These are phyloP conservation scores for Panicum hallii DNA, from an alignment of 202 grass and related monocot species.

Conservation along the genomic window DNA sequence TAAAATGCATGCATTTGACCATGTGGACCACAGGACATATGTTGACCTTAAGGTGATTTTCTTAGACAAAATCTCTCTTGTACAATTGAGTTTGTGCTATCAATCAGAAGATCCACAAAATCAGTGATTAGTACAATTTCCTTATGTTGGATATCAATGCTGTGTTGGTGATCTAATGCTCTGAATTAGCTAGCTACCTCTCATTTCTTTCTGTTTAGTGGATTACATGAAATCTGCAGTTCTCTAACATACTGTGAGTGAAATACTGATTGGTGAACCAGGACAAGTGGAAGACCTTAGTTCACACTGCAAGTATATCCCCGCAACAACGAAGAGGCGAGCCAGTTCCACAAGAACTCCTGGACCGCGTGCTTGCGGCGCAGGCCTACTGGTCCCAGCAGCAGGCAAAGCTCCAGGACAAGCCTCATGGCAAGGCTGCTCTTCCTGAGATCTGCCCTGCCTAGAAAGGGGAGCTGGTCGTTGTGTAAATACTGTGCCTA, in stretches of 20 bases:
- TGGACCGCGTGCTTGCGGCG: slow-evolving; percentile 69
- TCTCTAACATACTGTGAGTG: slow-evolving; percentile 6
- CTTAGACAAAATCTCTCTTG: not conserved
- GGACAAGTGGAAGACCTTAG: slow-evolving; percentile 88
- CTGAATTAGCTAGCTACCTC: not conserved
- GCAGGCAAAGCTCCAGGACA: slow-evolving; percentile 57
- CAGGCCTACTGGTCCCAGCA: slow-evolving; percentile 76
- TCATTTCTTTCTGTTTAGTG: not conserved
- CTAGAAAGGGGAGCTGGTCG: slow-evolving; percentile 35
- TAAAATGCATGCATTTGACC: slow-evolving; percentile 71
- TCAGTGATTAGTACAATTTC: not conserved
- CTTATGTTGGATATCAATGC: not conserved
- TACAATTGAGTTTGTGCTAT: not conserved
- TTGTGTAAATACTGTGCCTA: slow-evolving; percentile 53
- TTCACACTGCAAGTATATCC: slow-evolving; percentile 80
- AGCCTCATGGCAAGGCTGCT: slow-evolving; percentile 35
- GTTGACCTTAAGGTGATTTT: slow-evolving; percentile 88
- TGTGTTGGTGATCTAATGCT: not conserved
- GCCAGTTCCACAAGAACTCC: slow-evolving; percentile 74
- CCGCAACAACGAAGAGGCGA: slow-evolving; percentile 73
- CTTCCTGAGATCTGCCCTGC: slow-evolving; percentile 43
- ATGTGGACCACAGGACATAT: slow-evolving; percentile 75
- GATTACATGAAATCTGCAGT: not conserved
- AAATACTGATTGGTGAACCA: slow-evolving; percentile 37
- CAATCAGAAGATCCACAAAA: slow-evolving; percentile 18